phyloP scores from a whole-genome alignment of 1,139 yeast genomes.

The Saccharomyces pastorianus region DNA sequence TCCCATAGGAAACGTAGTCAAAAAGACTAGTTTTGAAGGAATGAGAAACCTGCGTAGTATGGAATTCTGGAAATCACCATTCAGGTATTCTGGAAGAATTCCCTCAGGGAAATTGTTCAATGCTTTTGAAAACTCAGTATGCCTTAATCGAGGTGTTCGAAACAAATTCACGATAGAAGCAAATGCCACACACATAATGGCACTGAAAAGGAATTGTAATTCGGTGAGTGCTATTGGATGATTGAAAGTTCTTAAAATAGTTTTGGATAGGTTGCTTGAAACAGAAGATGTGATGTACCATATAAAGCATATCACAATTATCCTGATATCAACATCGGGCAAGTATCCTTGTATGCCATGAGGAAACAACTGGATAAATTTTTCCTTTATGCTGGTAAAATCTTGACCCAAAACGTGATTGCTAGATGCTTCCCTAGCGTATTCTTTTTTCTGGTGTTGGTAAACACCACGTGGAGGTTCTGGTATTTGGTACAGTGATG shows the following conservation, averaged over 20 bases:
- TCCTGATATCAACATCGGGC: constrained; percentile 28
- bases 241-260: constrained; percentile 57
- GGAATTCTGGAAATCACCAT: constrained; percentile 26
- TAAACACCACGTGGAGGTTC: constrained; percentile 10
- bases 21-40: constrained; percentile 36
- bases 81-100: constrained; percentile 41
- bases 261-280: constrained; percentile 72
- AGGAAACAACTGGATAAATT: constrained; percentile 11
- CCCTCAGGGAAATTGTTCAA: constrained; percentile 46
- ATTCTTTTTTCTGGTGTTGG: constrained; percentile 12
- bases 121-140: constrained; percentile 9
- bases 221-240: constrained; percentile 83
- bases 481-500: constrained; percentile 15
- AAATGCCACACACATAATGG: constrained; percentile 39
- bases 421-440: not conserved
- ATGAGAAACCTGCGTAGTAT: constrained; percentile 25
- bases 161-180: constrained; percentile 21
- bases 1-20: constrained; percentile 86
- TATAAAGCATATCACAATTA: constrained; percentile 46
- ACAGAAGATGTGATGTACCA: constrained; percentile 84
- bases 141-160: constrained; percentile 14
- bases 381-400: constrained; percentile 2
- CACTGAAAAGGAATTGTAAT: constrained; percentile 70
- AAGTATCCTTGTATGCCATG: constrained; percentile 10
- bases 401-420: not conserved